Evolutionary conservation across 75 land plant species (phyloP).

Genomic region (Pinus albicaulis): DNA sequence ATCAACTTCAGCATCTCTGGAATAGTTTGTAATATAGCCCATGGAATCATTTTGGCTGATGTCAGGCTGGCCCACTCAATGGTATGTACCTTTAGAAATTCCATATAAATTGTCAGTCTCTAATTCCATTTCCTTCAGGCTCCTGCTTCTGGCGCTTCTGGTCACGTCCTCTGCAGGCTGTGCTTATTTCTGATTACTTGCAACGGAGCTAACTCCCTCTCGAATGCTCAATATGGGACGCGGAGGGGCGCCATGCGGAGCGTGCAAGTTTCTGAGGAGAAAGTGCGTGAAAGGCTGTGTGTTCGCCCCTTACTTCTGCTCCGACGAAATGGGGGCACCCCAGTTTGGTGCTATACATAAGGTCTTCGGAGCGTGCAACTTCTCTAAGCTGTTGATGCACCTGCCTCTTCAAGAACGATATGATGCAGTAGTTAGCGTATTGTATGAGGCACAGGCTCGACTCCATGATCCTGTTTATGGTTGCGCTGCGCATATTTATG

Average conservation of each 20-base stretch:
- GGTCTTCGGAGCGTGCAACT: constrained; percentile 67
- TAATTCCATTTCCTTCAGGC: background rate
- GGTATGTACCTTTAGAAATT: background rate
- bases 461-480: constrained; percentile 91
- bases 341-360: constrained; percentile 96
- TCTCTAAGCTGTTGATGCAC: constrained; percentile 72
- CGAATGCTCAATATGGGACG: constrained; percentile 11
- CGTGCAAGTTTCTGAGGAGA: constrained; percentile 85
- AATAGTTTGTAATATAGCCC: background rate
- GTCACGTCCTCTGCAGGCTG: background rate
- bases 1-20: background rate
- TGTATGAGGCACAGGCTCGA: constrained; percentile 92
- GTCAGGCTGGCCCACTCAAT: background rate
- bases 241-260: constrained; percentile 81
- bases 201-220: too few relatives aligned
- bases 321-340: constrained; percentile 80
- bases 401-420: constrained; percentile 71
- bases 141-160: too few relatives aligned
- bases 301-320: constrained; percentile 89
- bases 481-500: constrained; percentile 77
- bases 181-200: too few relatives aligned
- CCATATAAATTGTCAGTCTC: background rate
- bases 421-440: constrained; percentile 86
- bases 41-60: too few relatives aligned
- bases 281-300: constrained; percentile 88